Conservation (phyloP, 1,284 basidiomycete species). For the Trichosporon sp. region DNA sequence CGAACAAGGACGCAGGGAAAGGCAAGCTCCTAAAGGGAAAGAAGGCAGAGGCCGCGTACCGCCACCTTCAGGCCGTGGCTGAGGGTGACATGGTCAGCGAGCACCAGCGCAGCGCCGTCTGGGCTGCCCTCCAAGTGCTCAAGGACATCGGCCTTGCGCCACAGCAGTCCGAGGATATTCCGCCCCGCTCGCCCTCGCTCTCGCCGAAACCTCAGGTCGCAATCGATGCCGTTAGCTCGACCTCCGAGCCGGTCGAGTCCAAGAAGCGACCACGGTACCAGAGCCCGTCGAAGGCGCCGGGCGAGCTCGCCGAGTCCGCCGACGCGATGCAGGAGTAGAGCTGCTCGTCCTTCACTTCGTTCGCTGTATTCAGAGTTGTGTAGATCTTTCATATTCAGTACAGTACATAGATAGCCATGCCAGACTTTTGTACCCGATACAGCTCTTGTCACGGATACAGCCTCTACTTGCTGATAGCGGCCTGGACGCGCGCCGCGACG, state of each 20-base stretch:
- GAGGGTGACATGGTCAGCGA: background rate
- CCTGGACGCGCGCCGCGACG: constrained; percentile 37
- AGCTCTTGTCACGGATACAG: background rate
- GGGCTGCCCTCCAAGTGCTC: background rate
- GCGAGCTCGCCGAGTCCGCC: background rate
- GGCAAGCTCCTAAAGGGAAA: background rate
- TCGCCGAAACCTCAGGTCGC: background rate
- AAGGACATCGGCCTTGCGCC: background rate
- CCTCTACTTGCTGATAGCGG: constrained; percentile 32
- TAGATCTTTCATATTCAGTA: background rate
- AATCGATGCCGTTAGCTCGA: background rate
- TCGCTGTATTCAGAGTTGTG: background rate
- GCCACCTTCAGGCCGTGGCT: constrained; percentile 3
- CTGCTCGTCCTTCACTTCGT: too few relatives aligned
- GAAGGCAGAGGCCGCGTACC: background rate
- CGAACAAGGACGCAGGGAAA: background rate
- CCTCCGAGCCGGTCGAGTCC: background rate
- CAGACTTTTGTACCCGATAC: background rate
- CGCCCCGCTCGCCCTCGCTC: background rate
- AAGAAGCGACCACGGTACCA: background rate
- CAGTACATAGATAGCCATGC: background rate
- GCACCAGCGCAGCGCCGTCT: background rate
- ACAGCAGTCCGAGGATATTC: background rate
- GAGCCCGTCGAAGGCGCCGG: background rate
- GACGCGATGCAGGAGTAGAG: background rate